These are phyloP conservation scores for Metschnikowia picachoensis DNA, from an alignment of 805 yeast genomes.

Conservation along the genomic window DNA sequence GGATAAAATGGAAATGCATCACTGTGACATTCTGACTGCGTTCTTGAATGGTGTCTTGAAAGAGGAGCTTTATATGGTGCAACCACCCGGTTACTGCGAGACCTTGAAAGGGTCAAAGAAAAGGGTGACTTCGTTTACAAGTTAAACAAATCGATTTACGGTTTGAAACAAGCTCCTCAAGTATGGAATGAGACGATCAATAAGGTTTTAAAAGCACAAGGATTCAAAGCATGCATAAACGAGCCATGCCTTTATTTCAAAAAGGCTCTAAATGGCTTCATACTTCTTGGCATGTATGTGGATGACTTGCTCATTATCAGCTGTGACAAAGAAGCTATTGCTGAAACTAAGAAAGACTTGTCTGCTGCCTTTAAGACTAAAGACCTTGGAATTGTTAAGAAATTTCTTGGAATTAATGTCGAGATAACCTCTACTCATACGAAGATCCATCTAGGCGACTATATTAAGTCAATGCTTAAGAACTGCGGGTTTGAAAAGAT, in stretches of 20 bases:
- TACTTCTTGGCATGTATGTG: background rate
- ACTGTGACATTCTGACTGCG: background rate
- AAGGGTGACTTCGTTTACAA: background rate
- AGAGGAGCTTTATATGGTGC: background rate
- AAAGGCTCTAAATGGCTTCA: background rate
- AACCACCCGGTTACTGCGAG: background rate
- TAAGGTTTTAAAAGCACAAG: background rate
- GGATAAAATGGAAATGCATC: background rate
- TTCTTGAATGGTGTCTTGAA: background rate
- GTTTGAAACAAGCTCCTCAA: slow-evolving; percentile 2
- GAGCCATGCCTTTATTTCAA: background rate
- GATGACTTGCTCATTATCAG: background rate
- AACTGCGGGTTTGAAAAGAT: background rate
- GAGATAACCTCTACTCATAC: background rate
- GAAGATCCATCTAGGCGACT: background rate
- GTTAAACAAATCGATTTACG: background rate
- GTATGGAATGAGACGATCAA: slow-evolving; percentile 1
- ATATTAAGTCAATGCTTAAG: background rate
- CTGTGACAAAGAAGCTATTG: background rate
- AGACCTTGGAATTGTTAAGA: background rate
- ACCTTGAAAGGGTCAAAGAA: background rate
- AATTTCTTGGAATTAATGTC: slow-evolving; percentile 1
- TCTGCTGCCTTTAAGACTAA: background rate
- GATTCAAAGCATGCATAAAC: background rate
- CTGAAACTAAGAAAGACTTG: background rate